Percentiles rank a stretch among this genome's conserved stretches.
phyloP scores from a whole-genome alignment of 2,329 filamentous ascomycete species.

The Beauveria caledonica region DNA sequence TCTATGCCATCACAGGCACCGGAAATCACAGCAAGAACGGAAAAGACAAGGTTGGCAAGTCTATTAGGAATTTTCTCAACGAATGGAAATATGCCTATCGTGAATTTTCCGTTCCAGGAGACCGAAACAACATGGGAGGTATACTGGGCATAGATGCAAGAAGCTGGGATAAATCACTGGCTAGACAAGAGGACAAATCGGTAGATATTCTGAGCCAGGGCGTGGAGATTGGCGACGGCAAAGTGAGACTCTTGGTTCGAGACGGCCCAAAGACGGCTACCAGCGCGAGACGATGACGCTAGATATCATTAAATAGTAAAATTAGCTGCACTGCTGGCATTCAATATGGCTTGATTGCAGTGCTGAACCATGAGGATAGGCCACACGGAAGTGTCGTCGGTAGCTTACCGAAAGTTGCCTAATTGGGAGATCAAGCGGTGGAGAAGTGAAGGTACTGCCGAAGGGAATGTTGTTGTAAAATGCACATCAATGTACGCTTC shows the following conservation, averaged over 20 bases:
- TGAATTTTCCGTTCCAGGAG: conserved; percentile 94
- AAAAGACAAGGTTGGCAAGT: conserved; percentile 97
- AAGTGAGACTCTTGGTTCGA: conserved; percentile 56
- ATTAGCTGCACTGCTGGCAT: conserved; percentile 1
- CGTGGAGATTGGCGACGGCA: conserved; percentile 60
- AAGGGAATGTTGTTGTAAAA: background rate
- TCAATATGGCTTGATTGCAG: background rate
- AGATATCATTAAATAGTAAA: conserved; percentile 7
- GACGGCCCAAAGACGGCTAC: conserved; percentile 49
- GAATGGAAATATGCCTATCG: conserved; percentile 95
- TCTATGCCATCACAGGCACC: conserved; percentile 95
- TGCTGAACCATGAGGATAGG: background rate
- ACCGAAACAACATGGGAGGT: conserved; percentile 74
- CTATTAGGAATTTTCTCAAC: conserved; percentile 80
- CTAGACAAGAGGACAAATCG: conserved; percentile 38
- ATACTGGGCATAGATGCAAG: conserved; percentile 60
- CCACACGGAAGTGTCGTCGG: background rate
- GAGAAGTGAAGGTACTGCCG: background rate
- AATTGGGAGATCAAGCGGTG: background rate
- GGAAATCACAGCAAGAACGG: conserved; percentile 98
- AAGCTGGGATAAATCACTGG: conserved; percentile 56
- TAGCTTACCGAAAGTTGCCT: background rate
- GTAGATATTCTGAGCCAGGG: conserved; percentile 55
- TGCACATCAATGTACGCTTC: background rate
- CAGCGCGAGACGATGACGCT: conserved; percentile 37